Evolutionary conservation across 495 filamentous ascomycete genomes (phyloP).

Genomic region (Hypoxylon fragiforme): DNA sequence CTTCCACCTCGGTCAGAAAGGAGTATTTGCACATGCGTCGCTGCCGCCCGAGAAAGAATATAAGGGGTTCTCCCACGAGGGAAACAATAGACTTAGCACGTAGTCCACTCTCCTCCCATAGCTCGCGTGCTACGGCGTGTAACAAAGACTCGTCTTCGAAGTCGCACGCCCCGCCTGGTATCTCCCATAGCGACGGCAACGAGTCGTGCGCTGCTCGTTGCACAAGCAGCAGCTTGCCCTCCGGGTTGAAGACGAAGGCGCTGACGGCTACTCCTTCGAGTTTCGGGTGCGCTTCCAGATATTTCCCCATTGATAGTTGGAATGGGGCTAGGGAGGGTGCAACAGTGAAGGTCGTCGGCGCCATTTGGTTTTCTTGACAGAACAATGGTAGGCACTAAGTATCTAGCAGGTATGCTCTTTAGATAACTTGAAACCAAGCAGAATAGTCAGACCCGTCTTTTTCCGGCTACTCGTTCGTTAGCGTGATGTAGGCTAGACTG

Average conservation of each 20-base stretch:
- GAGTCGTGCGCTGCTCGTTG: constrained; percentile 56
- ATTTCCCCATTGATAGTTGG: constrained; percentile 27
- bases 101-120: constrained; percentile 61
- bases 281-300: constrained; percentile 27
- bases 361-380: too few species aligned
- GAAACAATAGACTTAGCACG: constrained; percentile 40
- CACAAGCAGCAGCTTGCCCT: constrained; percentile 48
- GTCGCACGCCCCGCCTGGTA: constrained; percentile 60
- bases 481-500: neutral
- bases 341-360: constrained; percentile 34
- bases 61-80: constrained; percentile 38
- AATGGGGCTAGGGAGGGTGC: constrained; percentile 28
- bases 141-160: constrained; percentile 52
- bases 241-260: constrained; percentile 44
- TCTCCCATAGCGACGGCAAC: constrained; percentile 56
- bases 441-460: neutral
- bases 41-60: constrained; percentile 46
- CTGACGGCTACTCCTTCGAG: constrained; percentile 37
- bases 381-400: too few species aligned
- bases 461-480: neutral
- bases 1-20: constrained; percentile 45
- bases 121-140: constrained; percentile 52
- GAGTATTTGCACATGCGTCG: constrained; percentile 39
- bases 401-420: too few species aligned
- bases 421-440: too few species aligned